phyloP scores from a whole-genome alignment of 257 asterid species.

The Gardenia jasminoides region DNA sequence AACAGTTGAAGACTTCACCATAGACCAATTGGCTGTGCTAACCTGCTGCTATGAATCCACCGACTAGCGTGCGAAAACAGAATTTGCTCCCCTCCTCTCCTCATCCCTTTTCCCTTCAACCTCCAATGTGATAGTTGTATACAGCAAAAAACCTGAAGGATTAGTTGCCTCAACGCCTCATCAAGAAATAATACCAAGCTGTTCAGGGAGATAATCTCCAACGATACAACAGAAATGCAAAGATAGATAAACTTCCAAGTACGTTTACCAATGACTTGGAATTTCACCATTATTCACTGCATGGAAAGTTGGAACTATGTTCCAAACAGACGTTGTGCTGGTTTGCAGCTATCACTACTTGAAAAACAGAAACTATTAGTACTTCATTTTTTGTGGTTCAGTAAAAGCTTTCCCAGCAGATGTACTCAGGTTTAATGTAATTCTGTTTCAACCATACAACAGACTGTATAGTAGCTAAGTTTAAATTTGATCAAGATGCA shows the following conservation, averaged over 20 bases:
- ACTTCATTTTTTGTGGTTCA: neutral
- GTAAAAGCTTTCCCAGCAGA: neutral
- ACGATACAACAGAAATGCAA: too few relatives aligned
- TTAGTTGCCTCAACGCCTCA: neutral
- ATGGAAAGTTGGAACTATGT: neutral
- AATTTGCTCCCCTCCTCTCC: neutral
- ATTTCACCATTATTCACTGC: neutral
- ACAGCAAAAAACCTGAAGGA: neutral
- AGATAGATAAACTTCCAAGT: neutral
- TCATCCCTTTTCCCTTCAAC: neutral
- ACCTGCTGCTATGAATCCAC: neutral
- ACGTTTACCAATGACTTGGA: neutral
- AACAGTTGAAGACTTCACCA: neutral
- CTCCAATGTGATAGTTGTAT: neutral
- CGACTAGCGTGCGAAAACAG: neutral
- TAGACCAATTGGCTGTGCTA: neutral
- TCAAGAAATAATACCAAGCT: neutral
- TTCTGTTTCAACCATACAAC: neutral
- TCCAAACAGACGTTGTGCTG: neutral
- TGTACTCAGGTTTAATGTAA: neutral
- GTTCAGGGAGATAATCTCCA: neutral
- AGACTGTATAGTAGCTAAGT: neutral
- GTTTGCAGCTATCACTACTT: neutral
- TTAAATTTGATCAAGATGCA: neutral
- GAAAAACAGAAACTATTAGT: neutral